Conservation (phyloP, 2,329 filamentous ascomycete genomes). For the Monosporascus sp. region DNA sequence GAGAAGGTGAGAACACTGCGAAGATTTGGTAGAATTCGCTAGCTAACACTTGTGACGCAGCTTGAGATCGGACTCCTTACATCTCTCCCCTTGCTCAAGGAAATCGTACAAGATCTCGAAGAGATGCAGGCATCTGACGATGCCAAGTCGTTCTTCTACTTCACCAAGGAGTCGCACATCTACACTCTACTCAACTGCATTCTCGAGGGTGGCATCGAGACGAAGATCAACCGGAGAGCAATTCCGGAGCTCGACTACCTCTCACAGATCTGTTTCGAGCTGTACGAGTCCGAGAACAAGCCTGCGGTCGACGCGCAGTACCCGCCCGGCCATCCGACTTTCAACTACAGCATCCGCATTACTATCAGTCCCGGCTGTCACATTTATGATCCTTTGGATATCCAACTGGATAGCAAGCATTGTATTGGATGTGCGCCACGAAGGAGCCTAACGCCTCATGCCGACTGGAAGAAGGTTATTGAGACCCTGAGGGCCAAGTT, state of each 20-base stretch:
- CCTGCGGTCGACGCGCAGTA: conserved; percentile 33
- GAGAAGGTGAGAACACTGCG: conserved; percentile 58
- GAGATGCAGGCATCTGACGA: conserved; percentile 93
- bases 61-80: conserved; percentile 96
- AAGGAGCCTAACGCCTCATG: conserved; percentile 81
- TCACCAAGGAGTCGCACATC: conserved; percentile 98
- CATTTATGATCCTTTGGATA: conserved; percentile 91
- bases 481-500: conserved; percentile 93
- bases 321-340: conserved; percentile 60
- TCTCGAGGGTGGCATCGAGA: conserved; percentile 91
- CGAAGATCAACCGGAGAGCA: conserved; percentile 90
- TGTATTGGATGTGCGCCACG: conserved; percentile 93
- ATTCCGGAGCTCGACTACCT: conserved; percentile 98
- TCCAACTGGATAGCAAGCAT: conserved; percentile 92
- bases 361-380: conserved; percentile 94
- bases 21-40: not conserved
- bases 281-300: conserved; percentile 89
- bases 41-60: conserved; percentile 18
- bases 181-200: conserved; percentile 98
- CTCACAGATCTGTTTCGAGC: conserved; percentile 94
- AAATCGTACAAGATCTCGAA: conserved; percentile 95
- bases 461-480: conserved; percentile 95
- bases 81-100: conserved; percentile 85
- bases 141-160: conserved; percentile 96
- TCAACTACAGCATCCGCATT: conserved; percentile 94